Evolutionary conservation across 2,329 filamentous ascomycete genomes (phyloP).

Genomic region (Fusarium sp.): DNA sequence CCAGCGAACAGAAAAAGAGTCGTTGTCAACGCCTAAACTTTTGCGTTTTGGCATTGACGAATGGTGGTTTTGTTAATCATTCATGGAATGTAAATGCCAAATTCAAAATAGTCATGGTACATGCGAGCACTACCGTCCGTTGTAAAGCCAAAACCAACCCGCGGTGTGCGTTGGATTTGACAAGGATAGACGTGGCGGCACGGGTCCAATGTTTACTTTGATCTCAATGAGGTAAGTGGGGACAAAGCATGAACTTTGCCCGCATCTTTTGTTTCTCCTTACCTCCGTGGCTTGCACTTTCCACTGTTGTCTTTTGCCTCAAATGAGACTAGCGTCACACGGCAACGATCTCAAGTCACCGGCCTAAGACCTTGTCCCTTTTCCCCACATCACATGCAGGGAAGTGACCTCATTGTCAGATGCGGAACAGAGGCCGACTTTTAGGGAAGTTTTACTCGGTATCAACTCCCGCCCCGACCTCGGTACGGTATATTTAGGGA

Average conservation of each 20-base stretch:
- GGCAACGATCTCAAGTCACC: constrained; percentile 19
- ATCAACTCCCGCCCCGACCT: constrained; percentile 39
- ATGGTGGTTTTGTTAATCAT: constrained; percentile 28
- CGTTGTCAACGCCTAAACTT: constrained; percentile 40
- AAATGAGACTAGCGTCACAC: constrained; percentile 5
- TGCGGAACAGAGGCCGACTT: constrained; percentile 40
- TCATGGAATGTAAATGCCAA: constrained; percentile 41
- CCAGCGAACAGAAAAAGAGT: constrained; percentile 53
- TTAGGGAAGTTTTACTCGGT: constrained; percentile 36
- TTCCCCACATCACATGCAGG: constrained; percentile 47
- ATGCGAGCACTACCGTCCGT: constrained; percentile 26
- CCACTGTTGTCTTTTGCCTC: constrained; percentile 6
- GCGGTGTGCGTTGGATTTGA: constrained; percentile 33
- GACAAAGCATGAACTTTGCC: constrained; percentile 32
- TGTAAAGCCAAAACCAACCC: constrained; percentile 26
- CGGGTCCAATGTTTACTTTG: constrained; percentile 49
- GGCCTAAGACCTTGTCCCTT: constrained; percentile 5
- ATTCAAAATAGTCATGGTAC: constrained; percentile 8
- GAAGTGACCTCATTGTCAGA: constrained; percentile 47
- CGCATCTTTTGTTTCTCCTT: constrained; percentile 47
- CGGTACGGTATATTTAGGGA: constrained; percentile 41
- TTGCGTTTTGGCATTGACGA: constrained; percentile 50
- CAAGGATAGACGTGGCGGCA: constrained; percentile 38
- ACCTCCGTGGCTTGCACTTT: constrained; percentile 26
- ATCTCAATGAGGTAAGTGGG: constrained; percentile 27